Percentiles rank a stretch among this genome's conserved stretches.
phyloP scores from a whole-genome alignment of 140 eudicot species.

The Erigeron philadelphicus region DNA sequence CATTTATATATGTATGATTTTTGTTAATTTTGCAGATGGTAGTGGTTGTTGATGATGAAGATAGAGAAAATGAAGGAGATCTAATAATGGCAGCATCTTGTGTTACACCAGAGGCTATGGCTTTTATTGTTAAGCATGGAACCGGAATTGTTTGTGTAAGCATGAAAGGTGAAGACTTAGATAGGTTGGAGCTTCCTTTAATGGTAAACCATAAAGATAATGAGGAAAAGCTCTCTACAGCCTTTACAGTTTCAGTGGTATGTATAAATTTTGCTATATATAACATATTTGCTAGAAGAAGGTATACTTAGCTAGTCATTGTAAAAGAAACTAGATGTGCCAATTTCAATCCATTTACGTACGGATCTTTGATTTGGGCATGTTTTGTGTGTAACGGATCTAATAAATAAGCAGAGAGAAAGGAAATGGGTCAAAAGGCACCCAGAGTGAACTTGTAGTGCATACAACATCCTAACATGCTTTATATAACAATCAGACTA shows the following conservation, averaged over 20 bases:
- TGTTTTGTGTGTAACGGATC: neutral
- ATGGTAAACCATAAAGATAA: constrained; percentile 67
- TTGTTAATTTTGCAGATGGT: constrained; percentile 50
- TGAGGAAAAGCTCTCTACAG: constrained; percentile 69
- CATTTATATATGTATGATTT: neutral
- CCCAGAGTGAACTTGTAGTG: neutral
- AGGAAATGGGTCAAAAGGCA: neutral
- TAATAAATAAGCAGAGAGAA: neutral
- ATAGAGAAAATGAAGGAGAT: constrained; percentile 90
- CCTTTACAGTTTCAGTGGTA: constrained; percentile 87
- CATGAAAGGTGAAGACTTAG: constrained; percentile 77
- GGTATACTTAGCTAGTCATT: neutral
- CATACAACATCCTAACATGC: neutral
- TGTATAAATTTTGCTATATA: neutral
- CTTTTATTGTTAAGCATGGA: constrained; percentile 80
- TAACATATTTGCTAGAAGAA: neutral
- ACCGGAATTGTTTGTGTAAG: constrained; percentile 88
- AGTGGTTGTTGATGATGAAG: constrained; percentile 87
- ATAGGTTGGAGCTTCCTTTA: constrained; percentile 66
- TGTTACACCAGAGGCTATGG: constrained; percentile 77
- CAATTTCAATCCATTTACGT: neutral
- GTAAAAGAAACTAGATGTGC: neutral
- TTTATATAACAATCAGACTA: neutral
- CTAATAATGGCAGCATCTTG: constrained; percentile 79
- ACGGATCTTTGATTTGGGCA: neutral